Percentiles rank a stretch among this genome's conserved stretches.
These are phyloP conservation scores for Suillus sp. DNA, from an alignment of 768 basidiomycete species.

Conservation along the genomic window DNA sequence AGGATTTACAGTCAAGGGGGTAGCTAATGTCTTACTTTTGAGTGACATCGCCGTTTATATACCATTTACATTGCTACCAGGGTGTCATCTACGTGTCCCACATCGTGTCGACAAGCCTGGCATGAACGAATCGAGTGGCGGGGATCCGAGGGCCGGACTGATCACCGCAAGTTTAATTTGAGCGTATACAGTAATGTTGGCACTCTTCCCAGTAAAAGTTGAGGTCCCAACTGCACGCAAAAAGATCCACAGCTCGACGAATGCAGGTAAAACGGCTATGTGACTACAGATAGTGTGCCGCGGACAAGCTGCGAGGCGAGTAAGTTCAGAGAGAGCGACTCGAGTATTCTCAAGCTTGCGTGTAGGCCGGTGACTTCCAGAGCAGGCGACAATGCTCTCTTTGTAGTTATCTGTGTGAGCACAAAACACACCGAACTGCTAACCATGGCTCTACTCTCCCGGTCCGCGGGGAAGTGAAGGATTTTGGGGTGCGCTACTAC, in stretches of 20 bases:
- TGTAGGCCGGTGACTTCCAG: conserved; percentile 64
- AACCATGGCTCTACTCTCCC: conserved; percentile 46
- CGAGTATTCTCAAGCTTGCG: conserved; percentile 41
- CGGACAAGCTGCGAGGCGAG: conserved; percentile 51
- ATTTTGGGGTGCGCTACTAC: background rate
- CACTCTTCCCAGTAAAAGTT: background rate
- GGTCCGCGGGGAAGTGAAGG: background rate
- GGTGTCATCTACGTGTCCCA: conserved; percentile 59
- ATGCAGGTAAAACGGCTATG: conserved; percentile 71
- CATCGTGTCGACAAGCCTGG: conserved; percentile 22
- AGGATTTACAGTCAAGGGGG: background rate
- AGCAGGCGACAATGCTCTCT: conserved; percentile 70
- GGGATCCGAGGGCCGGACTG: background rate
- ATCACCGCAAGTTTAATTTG: background rate
- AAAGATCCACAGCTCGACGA: background rate
- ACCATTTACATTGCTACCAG: background rate
- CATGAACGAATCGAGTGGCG: background rate
- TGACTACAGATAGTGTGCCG: conserved; percentile 58
- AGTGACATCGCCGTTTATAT: background rate
- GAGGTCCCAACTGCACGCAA: background rate
- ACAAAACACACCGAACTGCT: conserved; percentile 69
- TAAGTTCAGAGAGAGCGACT: conserved; percentile 37
- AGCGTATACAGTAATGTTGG: background rate
- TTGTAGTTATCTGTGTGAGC: conserved; percentile 62
- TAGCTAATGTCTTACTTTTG: background rate